Evolutionary conservation across 768 basidiomycete species (phyloP).

Genomic region (Boletellus ananas): DNA sequence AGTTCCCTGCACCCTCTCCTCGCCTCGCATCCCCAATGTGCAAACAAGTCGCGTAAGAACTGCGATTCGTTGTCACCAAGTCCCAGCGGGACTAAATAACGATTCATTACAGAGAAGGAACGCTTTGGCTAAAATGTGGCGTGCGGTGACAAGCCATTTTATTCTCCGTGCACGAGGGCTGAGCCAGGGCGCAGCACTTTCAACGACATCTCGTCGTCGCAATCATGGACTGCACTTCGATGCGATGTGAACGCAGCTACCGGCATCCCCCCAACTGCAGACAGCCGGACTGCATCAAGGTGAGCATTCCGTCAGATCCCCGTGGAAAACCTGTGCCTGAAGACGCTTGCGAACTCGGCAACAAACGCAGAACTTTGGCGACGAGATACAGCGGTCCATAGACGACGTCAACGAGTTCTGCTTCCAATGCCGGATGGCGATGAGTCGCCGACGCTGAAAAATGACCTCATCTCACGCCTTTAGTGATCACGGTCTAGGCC

Average conservation of each 20-base stretch:
- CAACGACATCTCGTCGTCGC: slow-evolving; percentile 72
- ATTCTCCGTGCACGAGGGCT: slow-evolving; percentile 5
- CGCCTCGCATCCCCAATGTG: slow-evolving; percentile 48
- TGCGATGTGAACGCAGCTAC: slow-evolving; percentile 59
- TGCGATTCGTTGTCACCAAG: background rate
- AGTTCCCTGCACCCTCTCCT: background rate
- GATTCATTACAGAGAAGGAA: slow-evolving; percentile 57
- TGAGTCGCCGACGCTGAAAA: slow-evolving; percentile 31
- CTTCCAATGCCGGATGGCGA: slow-evolving; percentile 63
- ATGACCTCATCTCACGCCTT: background rate
- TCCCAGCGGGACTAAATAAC: background rate
- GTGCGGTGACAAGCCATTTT: slow-evolving; percentile 37
- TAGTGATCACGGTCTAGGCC: background rate
- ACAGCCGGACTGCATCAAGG: slow-evolving; percentile 52
- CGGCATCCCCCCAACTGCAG: slow-evolving; percentile 57
- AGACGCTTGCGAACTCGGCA: background rate
- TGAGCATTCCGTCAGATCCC: slow-evolving; percentile 32
- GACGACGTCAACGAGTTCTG: slow-evolving; percentile 72
- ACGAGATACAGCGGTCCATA: slow-evolving; percentile 64
- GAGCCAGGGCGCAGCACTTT: slow-evolving; percentile 53
- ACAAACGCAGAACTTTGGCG: slow-evolving; percentile 53
- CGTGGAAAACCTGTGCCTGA: slow-evolving; percentile 13
- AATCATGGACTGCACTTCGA: slow-evolving; percentile 70
- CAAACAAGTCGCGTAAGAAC: slow-evolving; percentile 68
- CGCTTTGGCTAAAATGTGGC: slow-evolving; percentile 68